Evolutionary conservation across 1,284 basidiomycete species (phyloP).

Genomic region (Phylloboletellus chloephorus): DNA sequence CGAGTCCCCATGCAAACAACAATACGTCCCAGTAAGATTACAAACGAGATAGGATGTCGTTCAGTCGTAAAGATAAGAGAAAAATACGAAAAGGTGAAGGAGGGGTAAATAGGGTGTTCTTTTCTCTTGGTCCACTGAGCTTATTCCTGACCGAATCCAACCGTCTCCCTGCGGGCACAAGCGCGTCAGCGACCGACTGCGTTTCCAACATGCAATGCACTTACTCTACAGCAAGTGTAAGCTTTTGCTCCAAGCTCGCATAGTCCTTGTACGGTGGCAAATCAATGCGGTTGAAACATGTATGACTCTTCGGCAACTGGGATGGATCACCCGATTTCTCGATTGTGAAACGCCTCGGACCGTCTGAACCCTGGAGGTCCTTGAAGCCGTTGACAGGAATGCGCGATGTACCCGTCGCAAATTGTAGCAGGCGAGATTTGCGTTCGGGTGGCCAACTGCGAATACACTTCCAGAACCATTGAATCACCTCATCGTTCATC

Average conservation of each 20-base stretch:
- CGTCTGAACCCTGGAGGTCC: slow-evolving; percentile 90
- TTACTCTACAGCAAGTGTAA: slow-evolving; percentile 79
- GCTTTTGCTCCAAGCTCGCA: slow-evolving; percentile 76
- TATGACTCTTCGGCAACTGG: slow-evolving; percentile 81
- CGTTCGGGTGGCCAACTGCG: slow-evolving; percentile 90
- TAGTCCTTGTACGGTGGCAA: slow-evolving; percentile 83
- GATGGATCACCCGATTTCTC: slow-evolving; percentile 85
- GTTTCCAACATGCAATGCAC: slow-evolving; percentile 24
- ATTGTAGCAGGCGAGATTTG: slow-evolving; percentile 85
- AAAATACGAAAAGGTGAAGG: slow-evolving; percentile 4
- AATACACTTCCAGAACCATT: slow-evolving; percentile 98
- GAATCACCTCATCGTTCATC: slow-evolving; percentile 82
- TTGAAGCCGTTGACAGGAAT: slow-evolving; percentile 95
- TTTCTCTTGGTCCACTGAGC: neutral
- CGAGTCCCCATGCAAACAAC: slow-evolving; percentile 9
- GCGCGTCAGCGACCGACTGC: slow-evolving; percentile 10
- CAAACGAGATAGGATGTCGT: slow-evolving; percentile 23
- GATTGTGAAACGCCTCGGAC: slow-evolving; percentile 84
- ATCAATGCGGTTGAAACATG: slow-evolving; percentile 85
- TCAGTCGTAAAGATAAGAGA: slow-evolving; percentile 7
- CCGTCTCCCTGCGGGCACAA: slow-evolving; percentile 50
- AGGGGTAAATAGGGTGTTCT: slow-evolving; percentile 17
- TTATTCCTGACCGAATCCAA: slow-evolving; percentile 67
- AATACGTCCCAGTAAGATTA: slow-evolving; percentile 28
- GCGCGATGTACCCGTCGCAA: slow-evolving; percentile 88